Base-by-base conservation (phyloP, 2,329 filamentous ascomycete species). In the Stemphylium lycopersici region DNA sequence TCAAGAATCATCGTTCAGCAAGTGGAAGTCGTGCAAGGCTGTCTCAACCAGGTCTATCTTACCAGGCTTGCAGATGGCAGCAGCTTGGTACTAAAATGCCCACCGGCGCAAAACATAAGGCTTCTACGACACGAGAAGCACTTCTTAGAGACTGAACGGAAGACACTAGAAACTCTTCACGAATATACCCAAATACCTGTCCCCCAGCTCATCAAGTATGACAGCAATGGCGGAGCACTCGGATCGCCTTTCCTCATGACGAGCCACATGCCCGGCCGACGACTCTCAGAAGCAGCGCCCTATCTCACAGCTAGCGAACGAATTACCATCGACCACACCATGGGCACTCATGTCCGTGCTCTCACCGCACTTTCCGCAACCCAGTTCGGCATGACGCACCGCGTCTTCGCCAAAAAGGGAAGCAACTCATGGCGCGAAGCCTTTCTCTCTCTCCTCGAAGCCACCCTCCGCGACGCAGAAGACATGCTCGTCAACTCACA, bases 401-500 rank as follows among this genome's bases (percentile, higher is more conserved):
- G 76, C 46, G 81, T 83, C 4, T 77, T 77, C 38, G 67, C 67
- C 12, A 77, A 78, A n/a, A 69, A 68, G 20, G 81, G 82, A 13
- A 77, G 70, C 50, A 63, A 60, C n/a, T 80, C 79, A 3, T 87
- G 84, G 84, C 74, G 76, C 48, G 77, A 81, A 50, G 80, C 79
- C 11, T 87, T 86, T 59, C 70, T 79, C 20, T 62, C 67, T 5
- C 75, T 86, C 34, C 72, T 86, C 16, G 83, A 86, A 65, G 73
- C 77, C 10, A 71, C 80, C 7, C 72, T 87, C 20, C 81, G 82
- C 13, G 84, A 86, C 61, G 81, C 79, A 13, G 84, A 87, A 65
- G 83, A 86, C 53, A 81, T 82, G 69, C 79, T 85, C 11, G 78
- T 87, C 60, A 81, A 79, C 52, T 66, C 86, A 6, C 83, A 83